These are phyloP conservation scores for Quercus rubra DNA, from an alignment of 306 rosid genomes.

Conservation along the genomic window DNA sequence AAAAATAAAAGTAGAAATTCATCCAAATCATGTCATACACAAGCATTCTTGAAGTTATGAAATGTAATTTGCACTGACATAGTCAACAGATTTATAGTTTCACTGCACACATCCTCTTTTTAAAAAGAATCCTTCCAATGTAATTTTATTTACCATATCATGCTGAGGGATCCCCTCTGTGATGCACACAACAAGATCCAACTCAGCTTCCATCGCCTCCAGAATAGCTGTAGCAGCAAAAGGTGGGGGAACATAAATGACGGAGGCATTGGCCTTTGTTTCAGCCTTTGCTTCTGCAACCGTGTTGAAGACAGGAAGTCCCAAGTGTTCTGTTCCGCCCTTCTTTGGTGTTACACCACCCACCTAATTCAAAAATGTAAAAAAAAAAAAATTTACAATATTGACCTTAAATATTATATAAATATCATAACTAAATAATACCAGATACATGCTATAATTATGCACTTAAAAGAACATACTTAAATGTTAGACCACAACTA, in stretches of 20 bases:
- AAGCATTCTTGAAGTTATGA: neutral
- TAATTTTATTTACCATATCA: constrained; percentile 61
- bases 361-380: constrained; percentile 40
- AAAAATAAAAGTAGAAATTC: neutral
- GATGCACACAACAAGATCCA: constrained; percentile 95
- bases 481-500: neutral
- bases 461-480: neutral
- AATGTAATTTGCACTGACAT: neutral
- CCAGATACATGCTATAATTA: neutral
- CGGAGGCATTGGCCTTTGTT: constrained; percentile 92
- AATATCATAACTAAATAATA: neutral
- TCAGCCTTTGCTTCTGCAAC: constrained; percentile 97
- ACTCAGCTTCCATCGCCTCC: constrained; percentile 91
- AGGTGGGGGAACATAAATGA: constrained; percentile 95
- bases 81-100: neutral
- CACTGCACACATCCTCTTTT: neutral
- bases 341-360: constrained; percentile 99
- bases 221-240: constrained; percentile 94
- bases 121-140: neutral
- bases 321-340: constrained; percentile 94
- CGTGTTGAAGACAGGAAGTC: constrained; percentile 94
- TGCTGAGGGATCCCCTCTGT: constrained; percentile 99
- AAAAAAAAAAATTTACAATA: neutral
- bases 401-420: neutral
- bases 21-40: neutral